Conservation (phyloP, 1,139 yeast genomes). For the Suhomyces panamericanus region DNA sequence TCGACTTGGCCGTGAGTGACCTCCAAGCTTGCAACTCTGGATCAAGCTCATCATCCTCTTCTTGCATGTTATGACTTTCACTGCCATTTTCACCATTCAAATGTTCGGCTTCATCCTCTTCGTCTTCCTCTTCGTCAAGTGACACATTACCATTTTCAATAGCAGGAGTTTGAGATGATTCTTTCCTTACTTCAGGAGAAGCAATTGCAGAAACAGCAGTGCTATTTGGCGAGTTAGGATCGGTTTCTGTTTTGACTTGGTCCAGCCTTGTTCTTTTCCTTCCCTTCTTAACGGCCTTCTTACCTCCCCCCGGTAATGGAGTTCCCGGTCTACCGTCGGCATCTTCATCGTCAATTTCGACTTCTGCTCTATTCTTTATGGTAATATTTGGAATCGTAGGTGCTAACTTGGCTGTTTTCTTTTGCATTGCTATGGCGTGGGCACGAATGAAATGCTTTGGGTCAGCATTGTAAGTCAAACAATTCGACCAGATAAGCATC, state of each 20-base stretch:
- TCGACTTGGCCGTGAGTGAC: conserved; percentile 70
- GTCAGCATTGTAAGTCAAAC: conserved; percentile 90
- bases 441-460: conserved; percentile 89
- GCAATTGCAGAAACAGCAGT: conserved; percentile 17
- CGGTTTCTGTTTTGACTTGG: conserved; percentile 31
- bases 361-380: conserved; percentile 77
- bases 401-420: conserved; percentile 70
- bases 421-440: conserved; percentile 96
- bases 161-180: conserved; percentile 21
- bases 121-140: conserved; percentile 30
- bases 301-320: conserved; percentile 20
- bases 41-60: conserved; percentile 34
- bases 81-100: conserved; percentile 15
- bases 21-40: conserved; percentile 72
- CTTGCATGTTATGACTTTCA: conserved; percentile 27
- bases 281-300: conserved; percentile 44
- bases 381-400: conserved; percentile 89
- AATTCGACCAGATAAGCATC: conserved; percentile 93
- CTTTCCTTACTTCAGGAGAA: conserved; percentile 16
- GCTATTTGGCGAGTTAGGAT: conserved; percentile 9
- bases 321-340: conserved; percentile 33
- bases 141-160: conserved; percentile 27
- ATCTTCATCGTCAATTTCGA: conserved; percentile 73
- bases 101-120: conserved; percentile 22
- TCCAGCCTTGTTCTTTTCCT: conserved; percentile 44